Evolutionary conservation across 2,329 filamentous ascomycete genomes (phyloP).

Genomic region (Neodidymelliopsis sp.): DNA sequence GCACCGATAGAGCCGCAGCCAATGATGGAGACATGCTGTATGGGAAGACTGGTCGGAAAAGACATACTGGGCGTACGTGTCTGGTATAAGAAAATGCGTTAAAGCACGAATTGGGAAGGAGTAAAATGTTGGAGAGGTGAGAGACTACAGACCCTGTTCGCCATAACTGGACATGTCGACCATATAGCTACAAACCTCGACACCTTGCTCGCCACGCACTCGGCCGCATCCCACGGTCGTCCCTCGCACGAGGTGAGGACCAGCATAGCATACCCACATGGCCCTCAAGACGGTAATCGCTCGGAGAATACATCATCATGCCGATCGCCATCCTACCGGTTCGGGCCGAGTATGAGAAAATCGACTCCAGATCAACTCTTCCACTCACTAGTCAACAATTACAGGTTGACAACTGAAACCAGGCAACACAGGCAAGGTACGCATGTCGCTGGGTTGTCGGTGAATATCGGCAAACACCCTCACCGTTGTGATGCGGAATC

Average conservation of each 20-base stretch:
- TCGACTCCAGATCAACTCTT: not conserved
- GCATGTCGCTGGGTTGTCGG: not conserved
- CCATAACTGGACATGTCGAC: too few species aligned
- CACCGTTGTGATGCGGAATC: constrained; percentile 10
- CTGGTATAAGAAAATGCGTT: too few species aligned
- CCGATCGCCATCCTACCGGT: constrained; percentile 9
- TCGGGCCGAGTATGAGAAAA: constrained; percentile 15
- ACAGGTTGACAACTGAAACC: not conserved
- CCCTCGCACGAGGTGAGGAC: constrained; percentile 9
- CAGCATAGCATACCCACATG: not conserved
- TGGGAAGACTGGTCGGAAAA: not conserved
- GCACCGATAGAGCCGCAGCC: constrained; percentile 52
- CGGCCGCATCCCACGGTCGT: constrained; percentile 1
- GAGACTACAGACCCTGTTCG: too few species aligned
- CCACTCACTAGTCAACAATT: not conserved
- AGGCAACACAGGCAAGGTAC: not conserved
- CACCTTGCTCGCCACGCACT: not conserved
- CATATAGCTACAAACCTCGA: not conserved
- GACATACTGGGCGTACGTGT: constrained; percentile 15
- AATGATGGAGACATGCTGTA: constrained; percentile 40
- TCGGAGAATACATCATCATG: constrained; percentile 19
- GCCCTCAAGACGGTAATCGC: constrained; percentile 4
- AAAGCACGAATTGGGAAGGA: too few species aligned
- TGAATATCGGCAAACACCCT: constrained; percentile 1
- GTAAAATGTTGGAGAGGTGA: too few species aligned